phyloP scores from a whole-genome alignment of 2,329 filamentous ascomycete species.

The Cyphellophora attinorum region DNA sequence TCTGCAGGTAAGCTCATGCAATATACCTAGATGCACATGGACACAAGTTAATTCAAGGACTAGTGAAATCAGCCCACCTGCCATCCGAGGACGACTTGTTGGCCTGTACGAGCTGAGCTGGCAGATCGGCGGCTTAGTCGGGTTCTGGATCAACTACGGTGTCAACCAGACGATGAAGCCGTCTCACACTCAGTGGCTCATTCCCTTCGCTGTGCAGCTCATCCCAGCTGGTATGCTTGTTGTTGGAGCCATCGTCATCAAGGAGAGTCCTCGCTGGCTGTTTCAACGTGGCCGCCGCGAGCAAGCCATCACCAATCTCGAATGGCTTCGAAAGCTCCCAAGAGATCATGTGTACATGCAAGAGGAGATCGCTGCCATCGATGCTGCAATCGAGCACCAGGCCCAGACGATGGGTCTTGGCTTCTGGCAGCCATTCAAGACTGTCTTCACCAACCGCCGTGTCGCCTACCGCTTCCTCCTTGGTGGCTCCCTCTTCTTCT shows the following conservation, averaged over 20 bases:
- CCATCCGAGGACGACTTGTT: slow-evolving; percentile 49
- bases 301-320: slow-evolving; percentile 49
- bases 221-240: slow-evolving; percentile 36
- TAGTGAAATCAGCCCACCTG: slow-evolving; percentile 48
- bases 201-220: slow-evolving; percentile 32
- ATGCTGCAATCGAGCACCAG: slow-evolving; percentile 59
- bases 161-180: slow-evolving; percentile 31
- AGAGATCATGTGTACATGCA: slow-evolving; percentile 51
- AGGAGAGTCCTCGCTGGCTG: slow-evolving; percentile 60
- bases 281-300: slow-evolving; percentile 60
- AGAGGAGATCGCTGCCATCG: slow-evolving; percentile 63
- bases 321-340: slow-evolving; percentile 32
- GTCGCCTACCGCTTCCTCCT: slow-evolving; percentile 65
- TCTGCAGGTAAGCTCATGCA: no score
- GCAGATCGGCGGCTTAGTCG: slow-evolving; percentile 42
- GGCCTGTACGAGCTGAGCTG: slow-evolving; percentile 49
- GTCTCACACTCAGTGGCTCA: slow-evolving; percentile 30
- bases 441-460: slow-evolving; percentile 43
- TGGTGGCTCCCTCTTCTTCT: slow-evolving; percentile 65
- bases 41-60: no score
- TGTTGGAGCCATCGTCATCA: slow-evolving; percentile 50
- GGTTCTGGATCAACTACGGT: slow-evolving; percentile 50
- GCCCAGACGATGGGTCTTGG: slow-evolving; percentile 54
- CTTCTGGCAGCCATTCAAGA: slow-evolving; percentile 64
- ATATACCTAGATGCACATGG: no score